These are phyloP conservation scores for Colletotrichum falcatum DNA, from an alignment of 2,329 filamentous ascomycete genomes.

Conservation along the genomic window DNA sequence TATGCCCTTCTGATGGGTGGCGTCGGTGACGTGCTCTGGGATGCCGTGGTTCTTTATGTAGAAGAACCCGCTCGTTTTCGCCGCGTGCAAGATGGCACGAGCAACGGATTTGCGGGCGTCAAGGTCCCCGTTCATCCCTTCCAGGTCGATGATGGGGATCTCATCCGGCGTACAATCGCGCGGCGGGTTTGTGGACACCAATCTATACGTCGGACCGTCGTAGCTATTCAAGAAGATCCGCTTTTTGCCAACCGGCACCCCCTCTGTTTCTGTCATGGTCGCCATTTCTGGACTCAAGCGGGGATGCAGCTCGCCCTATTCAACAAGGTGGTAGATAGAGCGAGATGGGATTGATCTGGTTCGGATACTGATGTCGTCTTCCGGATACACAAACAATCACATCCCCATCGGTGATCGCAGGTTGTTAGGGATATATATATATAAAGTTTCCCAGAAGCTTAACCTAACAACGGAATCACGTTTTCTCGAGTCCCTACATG, in stretches of 20 bases:
- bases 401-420: background rate
- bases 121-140: conserved; percentile 50
- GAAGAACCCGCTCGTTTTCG: conserved; percentile 60
- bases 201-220: conserved; percentile 31
- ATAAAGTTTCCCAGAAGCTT: background rate
- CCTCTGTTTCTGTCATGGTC: conserved; percentile 5
- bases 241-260: conserved; percentile 24
- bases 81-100: conserved; percentile 51
- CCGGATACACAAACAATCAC: background rate
- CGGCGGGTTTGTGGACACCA: conserved; percentile 46
- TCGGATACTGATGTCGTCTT: background rate
- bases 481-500: conserved; percentile 2
- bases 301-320: background rate
- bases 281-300: background rate
- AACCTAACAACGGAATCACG: background rate
- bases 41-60: conserved; percentile 61
- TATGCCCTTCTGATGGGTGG: conserved; percentile 42
- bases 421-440: background rate
- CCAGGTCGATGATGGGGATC: conserved; percentile 60
- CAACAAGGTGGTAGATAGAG: background rate
- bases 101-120: conserved; percentile 54
- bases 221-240: conserved; percentile 26
- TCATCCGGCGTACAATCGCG: conserved; percentile 55
- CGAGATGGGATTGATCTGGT: background rate
- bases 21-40: conserved; percentile 46